Conservation (phyloP, 2,329 filamentous ascomycete species). For the Allantophomopsis cytisporea region DNA sequence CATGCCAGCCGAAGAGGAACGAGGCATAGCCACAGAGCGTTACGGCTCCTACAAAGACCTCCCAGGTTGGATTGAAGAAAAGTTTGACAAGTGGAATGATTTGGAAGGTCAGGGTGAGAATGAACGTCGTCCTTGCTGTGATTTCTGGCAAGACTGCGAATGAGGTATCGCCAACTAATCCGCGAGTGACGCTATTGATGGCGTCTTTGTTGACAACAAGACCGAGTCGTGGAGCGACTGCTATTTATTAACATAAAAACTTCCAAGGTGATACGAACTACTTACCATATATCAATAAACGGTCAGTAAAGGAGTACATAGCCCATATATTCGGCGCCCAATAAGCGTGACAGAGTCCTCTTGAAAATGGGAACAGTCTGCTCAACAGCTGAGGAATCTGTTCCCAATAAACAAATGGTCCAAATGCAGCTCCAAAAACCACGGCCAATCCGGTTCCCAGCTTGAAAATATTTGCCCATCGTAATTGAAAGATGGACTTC, state of each 20-base stretch:
- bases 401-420: conserved; percentile 69
- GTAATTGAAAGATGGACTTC: conserved; percentile 61
- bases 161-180: conserved; percentile 82
- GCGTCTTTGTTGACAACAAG: conserved; percentile 61
- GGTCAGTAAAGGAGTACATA: conserved; percentile 83
- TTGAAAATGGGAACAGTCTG: conserved; percentile 83
- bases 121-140: conserved; percentile 66
- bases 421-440: conserved; percentile 73
- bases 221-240: conserved; percentile 72
- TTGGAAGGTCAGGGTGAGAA: conserved; percentile 73
- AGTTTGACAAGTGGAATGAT: conserved; percentile 68
- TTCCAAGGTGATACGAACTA: conserved; percentile 4
- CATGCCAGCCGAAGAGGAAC: conserved; percentile 96
- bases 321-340: conserved; percentile 98
- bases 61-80: conserved; percentile 70
- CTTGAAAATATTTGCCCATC: conserved; percentile 69
- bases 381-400: conserved; percentile 76
- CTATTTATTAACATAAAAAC: conserved; percentile 17
- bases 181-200: conserved; percentile 78
- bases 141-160: conserved; percentile 90
- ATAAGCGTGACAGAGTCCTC: conserved; percentile 91
- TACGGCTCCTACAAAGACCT: conserved; percentile 76
- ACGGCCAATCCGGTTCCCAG: conserved; percentile 59
- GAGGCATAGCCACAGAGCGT: conserved; percentile 93
- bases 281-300: conserved; percentile 69